Evolutionary conservation across 371 early-diverging fungal species (phyloP), one percentile per base, ranked within the genome.

Genomic region (Encephalitozoon cuniculi): DNA sequence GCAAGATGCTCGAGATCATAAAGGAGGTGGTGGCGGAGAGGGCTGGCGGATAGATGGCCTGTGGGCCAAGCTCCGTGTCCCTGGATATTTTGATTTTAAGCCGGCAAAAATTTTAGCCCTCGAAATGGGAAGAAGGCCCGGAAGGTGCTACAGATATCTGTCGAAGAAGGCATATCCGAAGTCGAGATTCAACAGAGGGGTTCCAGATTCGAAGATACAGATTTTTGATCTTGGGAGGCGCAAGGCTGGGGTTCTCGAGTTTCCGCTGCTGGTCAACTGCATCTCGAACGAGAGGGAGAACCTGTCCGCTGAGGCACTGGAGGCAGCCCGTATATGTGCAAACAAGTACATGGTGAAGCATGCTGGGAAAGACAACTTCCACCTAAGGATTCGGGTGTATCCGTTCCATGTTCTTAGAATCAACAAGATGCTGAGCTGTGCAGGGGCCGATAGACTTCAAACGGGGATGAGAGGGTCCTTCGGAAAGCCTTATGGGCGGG

Each of bases 341-440:
- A 97, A 99, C 93, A 97, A 97, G 91, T 96, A 97, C 90, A 94
- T 99, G 86, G 87, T 92, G 86, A 96, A 95, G 90, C 87, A 86
- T 82, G 87, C 94, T 68, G 99, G 98, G 79, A 99, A 97, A 90
- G 98, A 97, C 83, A 92, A 94, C 66, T 97, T 96, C 94, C 99
- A 99, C 89, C 88, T 97, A 91, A 90, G 98, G 84, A 88, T 99
- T 70, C 92, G 95, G 82, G 95, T 96, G 79, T 97, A 99, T 88
- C 98, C 99, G 64, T 95, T 90, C 90, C 96, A 99, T 89, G 96
- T 99, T 68, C 87, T 96, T 81, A 94, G 99, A 86, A 99, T 99
- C 91, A 99, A 99, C 91, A 99, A 99, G 90, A 99, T 99, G 99
- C 91, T 99, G 90, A 96, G 96, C 79, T 99, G 99, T 88, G 99